These are phyloP conservation scores for Ramaria sp. DNA, from an alignment of 768 basidiomycete species.

Conservation along the genomic window DNA sequence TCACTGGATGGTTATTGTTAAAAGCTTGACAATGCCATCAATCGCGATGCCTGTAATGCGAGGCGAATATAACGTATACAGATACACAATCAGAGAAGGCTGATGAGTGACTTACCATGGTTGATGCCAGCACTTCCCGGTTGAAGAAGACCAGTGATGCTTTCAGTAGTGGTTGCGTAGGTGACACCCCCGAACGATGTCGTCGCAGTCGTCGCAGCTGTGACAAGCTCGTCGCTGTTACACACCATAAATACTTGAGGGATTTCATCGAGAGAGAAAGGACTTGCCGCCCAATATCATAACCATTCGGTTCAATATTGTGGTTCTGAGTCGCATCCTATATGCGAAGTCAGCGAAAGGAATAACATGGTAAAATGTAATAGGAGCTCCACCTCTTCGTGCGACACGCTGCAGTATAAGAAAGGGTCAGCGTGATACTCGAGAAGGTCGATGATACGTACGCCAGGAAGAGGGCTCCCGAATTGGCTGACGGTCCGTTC, in stretches of 20 bases:
- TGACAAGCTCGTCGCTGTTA: constrained; percentile 30
- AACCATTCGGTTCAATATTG: constrained; percentile 20
- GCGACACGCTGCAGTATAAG: not conserved
- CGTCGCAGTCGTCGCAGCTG: constrained; percentile 27
- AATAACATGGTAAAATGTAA: not conserved
- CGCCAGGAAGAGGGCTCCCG: constrained; percentile 26
- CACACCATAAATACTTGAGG: not conserved
- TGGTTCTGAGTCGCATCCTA: constrained; percentile 18
- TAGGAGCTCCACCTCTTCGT: constrained; percentile 4
- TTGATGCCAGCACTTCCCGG: constrained; percentile 41
- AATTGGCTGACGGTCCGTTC: constrained; percentile 20
- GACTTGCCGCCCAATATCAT: constrained; percentile 21
- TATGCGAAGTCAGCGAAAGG: not conserved
- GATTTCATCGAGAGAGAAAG: not conserved
- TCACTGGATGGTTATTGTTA: constrained; percentile 31
- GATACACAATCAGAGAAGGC: too few species aligned
- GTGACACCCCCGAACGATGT: constrained; percentile 32
- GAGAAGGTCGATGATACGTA: constrained; percentile 12
- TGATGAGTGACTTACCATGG: constrained; percentile 28
- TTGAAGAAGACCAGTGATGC: constrained; percentile 43
- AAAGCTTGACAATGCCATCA: constrained; percentile 44
- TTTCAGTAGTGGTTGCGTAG: constrained; percentile 36
- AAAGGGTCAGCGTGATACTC: not conserved
- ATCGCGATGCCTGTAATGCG: constrained; percentile 39
- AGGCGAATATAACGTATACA: not conserved